Evolutionary conservation across 2,329 filamentous ascomycete genomes (phyloP), one percentile per base, ranked within the genome.

Genomic region (Ascochyta lentis): DNA sequence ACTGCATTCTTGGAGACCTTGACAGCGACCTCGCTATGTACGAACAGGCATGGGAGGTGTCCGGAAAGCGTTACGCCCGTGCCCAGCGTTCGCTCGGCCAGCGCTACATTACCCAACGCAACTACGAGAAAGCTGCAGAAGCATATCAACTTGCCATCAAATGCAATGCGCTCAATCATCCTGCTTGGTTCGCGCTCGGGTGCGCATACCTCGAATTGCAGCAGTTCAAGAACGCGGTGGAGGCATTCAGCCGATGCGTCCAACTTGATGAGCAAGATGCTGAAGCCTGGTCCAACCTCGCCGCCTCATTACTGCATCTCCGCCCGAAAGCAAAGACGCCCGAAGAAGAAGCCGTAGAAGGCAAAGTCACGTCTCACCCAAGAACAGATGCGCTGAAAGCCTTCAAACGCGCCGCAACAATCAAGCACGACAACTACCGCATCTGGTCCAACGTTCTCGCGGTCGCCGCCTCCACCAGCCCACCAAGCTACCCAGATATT

Each of bases 381-480:
- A 83, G 92, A 1, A 79, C 83, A 0, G 91, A 96, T 70, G 88
- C 95, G 0, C 84, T 99, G 0, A 81, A 85, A 6, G 94, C 95
- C 0, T 91, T 96, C 76, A 95, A 96, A 72, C 89, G 90, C 60
- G 95, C 93, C 9, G 92, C 93, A 0, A 84, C 85, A 4, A 84
- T 96, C 23, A 92, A 96, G 46, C 85, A 91, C 74, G 88, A 92
- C 66, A 94, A 94, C 77, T 91, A 89, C 84, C 88, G 91, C 65
- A 97, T 99, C 74, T 98, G 94, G 94, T 91, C 96, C 72, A 99
- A 99, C 68, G 89, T 98, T 15, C 85, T 99, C 54, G 95, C 92
- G 0, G 88, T 98, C 22, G 89, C 91, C 0, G 86, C 90, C 0
- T 90, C 91, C 1, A 84, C 95, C 26, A 83, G 82, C 0, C 93